These are phyloP conservation scores for Pythium brachiatum DNA, from an alignment of 352 stramenopile genomes.

Conservation along the genomic window DNA sequence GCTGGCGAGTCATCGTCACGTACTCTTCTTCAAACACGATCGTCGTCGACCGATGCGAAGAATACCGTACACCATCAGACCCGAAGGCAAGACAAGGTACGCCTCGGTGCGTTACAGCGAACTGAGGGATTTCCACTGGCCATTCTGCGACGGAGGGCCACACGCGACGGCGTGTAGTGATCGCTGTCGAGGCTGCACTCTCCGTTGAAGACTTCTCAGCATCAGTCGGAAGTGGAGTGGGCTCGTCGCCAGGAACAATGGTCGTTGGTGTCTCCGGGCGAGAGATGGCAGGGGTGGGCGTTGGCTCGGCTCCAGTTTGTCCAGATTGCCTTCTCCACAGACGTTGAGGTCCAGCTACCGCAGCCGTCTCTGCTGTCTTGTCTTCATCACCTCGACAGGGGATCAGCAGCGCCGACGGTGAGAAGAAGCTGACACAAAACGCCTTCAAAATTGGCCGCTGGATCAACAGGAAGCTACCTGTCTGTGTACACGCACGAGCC, in stretches of 20 bases:
- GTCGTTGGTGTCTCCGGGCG: conserved; percentile 11
- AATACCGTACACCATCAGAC: conserved; percentile 68
- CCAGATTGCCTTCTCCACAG: conserved; percentile 20
- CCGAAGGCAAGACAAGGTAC: conserved; percentile 73
- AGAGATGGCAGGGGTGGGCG: conserved; percentile 1
- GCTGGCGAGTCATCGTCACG: conserved; percentile 38
- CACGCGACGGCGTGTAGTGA: conserved; percentile 21
- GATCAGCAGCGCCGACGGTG: conserved; percentile 21
- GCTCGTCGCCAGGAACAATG: conserved; percentile 19
- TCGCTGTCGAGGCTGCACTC: background rate
- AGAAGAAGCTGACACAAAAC: conserved; percentile 47
- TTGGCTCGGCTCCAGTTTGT: conserved; percentile 2
- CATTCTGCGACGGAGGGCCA: conserved; percentile 43
- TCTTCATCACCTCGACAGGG: conserved; percentile 23
- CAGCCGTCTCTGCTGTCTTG: conserved; percentile 21
- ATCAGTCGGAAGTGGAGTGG: background rate
- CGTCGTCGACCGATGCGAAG: conserved; percentile 68
- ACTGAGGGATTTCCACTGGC: conserved; percentile 67
- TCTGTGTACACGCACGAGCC: conserved; percentile 51
- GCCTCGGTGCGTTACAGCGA: conserved; percentile 70
- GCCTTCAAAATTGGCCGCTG: conserved; percentile 50
- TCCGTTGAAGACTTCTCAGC: background rate
- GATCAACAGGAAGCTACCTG: conserved; percentile 56
- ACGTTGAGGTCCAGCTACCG: conserved; percentile 13
- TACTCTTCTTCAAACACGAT: conserved; percentile 83